Base-by-base conservation (phyloP, 163 green algal genomes). In the Trebouxiophyceae sp. region DNA sequence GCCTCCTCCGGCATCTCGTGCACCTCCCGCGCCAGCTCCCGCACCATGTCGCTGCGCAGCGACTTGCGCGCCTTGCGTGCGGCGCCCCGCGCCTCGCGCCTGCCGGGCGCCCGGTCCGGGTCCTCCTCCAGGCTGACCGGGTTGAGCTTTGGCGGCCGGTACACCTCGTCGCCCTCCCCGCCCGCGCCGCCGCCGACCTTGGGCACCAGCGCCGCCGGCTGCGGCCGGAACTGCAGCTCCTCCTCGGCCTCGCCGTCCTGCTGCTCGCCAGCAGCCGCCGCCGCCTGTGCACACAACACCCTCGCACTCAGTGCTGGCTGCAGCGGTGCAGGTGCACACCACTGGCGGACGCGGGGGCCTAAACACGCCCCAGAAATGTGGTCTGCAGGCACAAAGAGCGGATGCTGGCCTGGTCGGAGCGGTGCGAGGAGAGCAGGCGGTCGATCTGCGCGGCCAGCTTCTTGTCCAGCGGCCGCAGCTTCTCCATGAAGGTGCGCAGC, bases 361-460 rank as follows among this genome's bases (percentile, higher is more conserved):
- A n/a, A n/a, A n/a, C n/a, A n/a, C n/a, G n/a, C n/a, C 66, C 44
- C 61, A 57, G 54, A 19, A 29, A n/a, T 60, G 39, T 57, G 16
- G n/a, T 44, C 44, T 67, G 61, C 26, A 67, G 26, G 45, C 27
- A 33, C 8, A n/a, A 2, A 12, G 34, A 5, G 16, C 8, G 22
- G 39, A 57, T 33, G 30, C 28, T 33, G 33, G 65, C 68, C 68
- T 74, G 39, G 3, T 69, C 24, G 8, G 63, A 12, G 4, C 31
- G 24, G 2, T 82, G 81, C 0, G 87, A 85, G 23, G 78, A 73
- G 29, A 99, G 77, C 34, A 99, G 85, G 78, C 96, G 95, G 50
- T 97, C 89, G 3, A 97, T 84, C 80, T 97, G 93, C 78, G 96
- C 93, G 54, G 91, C 66, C 57, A 99, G 81, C 74, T 91, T 90